Percentiles rank a stretch among this genome's conserved stretches.
These are phyloP conservation scores for Fusarium sp. DNA, from an alignment of 2,329 filamentous ascomycete species.

Conservation along the genomic window DNA sequence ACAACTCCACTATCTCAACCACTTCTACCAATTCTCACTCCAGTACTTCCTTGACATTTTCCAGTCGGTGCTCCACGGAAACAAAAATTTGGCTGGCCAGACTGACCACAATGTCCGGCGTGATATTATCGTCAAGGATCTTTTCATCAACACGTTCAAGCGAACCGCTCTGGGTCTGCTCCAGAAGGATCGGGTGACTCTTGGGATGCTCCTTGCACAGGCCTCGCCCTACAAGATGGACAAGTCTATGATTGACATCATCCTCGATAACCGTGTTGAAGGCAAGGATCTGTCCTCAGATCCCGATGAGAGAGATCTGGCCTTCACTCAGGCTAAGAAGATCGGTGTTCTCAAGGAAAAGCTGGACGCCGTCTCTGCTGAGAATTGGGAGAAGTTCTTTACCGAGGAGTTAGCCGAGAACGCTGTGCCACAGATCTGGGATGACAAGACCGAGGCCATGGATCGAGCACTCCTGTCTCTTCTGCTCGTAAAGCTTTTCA, in stretches of 20 bases:
- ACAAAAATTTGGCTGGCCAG: conserved; percentile 75
- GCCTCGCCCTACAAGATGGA: conserved; percentile 98
- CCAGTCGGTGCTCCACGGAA: conserved; percentile 85
- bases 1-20: conserved; percentile 96
- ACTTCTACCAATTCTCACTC: conserved; percentile 99
- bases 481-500: conserved; percentile 91
- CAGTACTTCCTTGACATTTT: conserved; percentile 99
- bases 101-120: conserved; percentile 81
- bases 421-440: conserved; percentile 80
- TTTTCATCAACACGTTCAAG: conserved; percentile 92
- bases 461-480: conserved; percentile 86
- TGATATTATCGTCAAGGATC: conserved; percentile 88
- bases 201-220: conserved; percentile 94
- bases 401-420: conserved; percentile 87
- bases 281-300: conserved; percentile 82
- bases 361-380: conserved; percentile 68
- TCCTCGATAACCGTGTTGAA: conserved; percentile 80
- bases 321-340: conserved; percentile 73
- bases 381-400: conserved; percentile 84
- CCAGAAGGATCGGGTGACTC: conserved; percentile 92
- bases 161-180: conserved; percentile 92
- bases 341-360: conserved; percentile 78
- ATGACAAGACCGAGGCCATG: conserved; percentile 66
- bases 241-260: conserved; percentile 83
- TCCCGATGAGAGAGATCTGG: conserved; percentile 70